Evolutionary conservation across 2,329 filamentous ascomycete genomes (phyloP).

Genomic region (Monosporascus sp.): DNA sequence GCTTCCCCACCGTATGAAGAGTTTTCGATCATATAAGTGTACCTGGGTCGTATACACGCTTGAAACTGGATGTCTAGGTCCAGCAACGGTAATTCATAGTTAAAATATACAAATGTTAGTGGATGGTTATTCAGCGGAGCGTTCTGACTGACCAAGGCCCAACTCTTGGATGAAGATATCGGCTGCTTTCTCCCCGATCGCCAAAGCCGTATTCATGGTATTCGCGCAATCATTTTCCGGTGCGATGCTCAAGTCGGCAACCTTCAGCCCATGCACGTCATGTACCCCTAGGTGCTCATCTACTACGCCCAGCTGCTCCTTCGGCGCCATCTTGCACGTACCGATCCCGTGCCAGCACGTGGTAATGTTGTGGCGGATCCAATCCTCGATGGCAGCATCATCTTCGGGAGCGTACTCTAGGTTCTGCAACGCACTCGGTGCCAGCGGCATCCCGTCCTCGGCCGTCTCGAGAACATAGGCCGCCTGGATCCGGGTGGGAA

Average conservation of each 20-base stretch:
- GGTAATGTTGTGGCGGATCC: conserved; percentile 23
- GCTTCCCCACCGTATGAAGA: too few species aligned
- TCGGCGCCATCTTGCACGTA: conserved; percentile 31
- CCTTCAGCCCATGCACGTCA: conserved; percentile 28
- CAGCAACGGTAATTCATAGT: too few species aligned
- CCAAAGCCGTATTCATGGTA: conserved; percentile 39
- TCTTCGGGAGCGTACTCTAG: conserved; percentile 40
- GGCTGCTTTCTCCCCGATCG: conserved; percentile 35
- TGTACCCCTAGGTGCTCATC: conserved; percentile 31
- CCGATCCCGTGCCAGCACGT: conserved; percentile 35
- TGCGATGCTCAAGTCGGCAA: conserved; percentile 24
- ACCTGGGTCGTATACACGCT: too few species aligned
- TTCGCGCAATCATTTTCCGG: conserved; percentile 32
- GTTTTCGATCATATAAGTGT: too few species aligned
- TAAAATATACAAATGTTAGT: too few species aligned
- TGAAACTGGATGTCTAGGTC: too few species aligned
- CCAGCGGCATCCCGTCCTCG: neutral
- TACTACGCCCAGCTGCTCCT: conserved; percentile 30
- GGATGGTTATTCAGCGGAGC: too few species aligned
- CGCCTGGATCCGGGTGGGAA: conserved; percentile 34
- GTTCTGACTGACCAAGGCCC: neutral
- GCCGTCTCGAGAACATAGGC: neutral
- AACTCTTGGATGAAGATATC: neutral
- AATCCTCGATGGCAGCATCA: conserved; percentile 35
- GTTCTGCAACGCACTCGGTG: conserved; percentile 21